A percentile compares a stretch with the other conserved stretches of the same genome.
Conservation (phyloP, 345 rosid genomes). For the Eucalyptus pauciflora region DNA sequence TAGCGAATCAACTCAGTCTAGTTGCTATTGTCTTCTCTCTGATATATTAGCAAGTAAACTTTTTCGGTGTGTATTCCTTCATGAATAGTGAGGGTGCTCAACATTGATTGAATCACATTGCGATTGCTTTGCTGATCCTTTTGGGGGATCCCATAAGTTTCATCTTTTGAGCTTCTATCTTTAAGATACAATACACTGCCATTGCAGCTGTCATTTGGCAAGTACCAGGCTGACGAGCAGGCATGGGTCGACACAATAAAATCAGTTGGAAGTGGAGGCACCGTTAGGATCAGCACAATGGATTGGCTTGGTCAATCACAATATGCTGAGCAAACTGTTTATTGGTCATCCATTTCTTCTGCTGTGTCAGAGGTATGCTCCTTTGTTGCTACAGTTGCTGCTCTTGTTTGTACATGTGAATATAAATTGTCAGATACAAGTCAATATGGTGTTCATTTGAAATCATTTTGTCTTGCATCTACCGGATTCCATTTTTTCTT, state of each 20-base stretch:
- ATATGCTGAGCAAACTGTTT: constrained; percentile 33
- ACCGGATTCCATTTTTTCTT: not conserved
- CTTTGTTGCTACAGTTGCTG: not conserved
- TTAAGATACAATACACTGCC: not conserved
- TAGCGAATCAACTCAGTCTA: not conserved
- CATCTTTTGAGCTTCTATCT: not conserved
- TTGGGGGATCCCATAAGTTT: not conserved
- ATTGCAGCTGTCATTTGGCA: constrained; percentile 61
- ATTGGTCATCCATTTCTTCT: constrained; percentile 73
- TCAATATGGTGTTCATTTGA: not conserved
- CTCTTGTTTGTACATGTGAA: not conserved
- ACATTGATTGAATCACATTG: not conserved
- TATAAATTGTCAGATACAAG: not conserved
- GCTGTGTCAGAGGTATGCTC: constrained; percentile 61
- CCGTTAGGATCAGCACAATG: constrained; percentile 70
- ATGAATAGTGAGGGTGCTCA: not conserved
- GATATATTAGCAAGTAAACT: not conserved
- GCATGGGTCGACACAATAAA: constrained; percentile 81
- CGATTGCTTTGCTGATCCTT: not conserved
- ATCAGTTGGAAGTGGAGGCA: constrained; percentile 48
- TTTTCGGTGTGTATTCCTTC: not conserved
- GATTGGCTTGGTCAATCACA: constrained; percentile 97
- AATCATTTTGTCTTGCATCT: not conserved
- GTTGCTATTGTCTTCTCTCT: not conserved
- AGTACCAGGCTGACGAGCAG: constrained; percentile 65